A percentile compares a stretch with the other conserved stretches of the same genome.
Evolutionary conservation across 2,329 filamentous ascomycete species (phyloP).

Genomic region (Xylaria polymorpha): DNA sequence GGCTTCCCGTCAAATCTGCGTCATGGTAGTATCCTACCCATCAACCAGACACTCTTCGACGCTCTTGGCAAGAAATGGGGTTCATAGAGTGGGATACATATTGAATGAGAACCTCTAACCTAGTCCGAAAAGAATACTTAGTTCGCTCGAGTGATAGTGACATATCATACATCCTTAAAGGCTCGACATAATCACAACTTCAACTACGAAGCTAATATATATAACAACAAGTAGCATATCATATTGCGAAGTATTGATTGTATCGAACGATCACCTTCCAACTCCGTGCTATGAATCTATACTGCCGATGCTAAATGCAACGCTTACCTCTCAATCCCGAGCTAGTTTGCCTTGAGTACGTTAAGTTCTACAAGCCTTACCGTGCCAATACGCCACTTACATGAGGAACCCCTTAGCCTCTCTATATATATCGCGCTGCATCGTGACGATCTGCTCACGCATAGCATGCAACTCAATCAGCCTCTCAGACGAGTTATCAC

Average conservation of each 20-base stretch:
- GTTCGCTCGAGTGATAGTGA: background rate
- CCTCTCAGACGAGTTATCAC: background rate
- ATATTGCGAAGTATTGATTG: background rate
- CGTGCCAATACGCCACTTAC: conserved; percentile 7
- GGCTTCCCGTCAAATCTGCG: conserved; percentile 61
- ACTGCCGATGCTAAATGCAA: background rate
- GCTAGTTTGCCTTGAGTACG: background rate
- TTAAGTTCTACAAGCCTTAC: background rate
- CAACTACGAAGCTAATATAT: background rate
- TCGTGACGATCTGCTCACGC: conserved; percentile 33
- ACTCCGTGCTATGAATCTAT: background rate
- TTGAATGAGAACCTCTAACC: background rate
- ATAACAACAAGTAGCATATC: background rate
- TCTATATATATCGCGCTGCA: conserved; percentile 33
- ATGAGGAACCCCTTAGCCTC: conserved; percentile 21
- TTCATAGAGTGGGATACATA: conserved; percentile 30
- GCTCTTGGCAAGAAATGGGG: conserved; percentile 55
- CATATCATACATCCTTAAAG: background rate
- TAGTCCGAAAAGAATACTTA: background rate
- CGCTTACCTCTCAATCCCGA: background rate
- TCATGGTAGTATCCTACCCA: conserved; percentile 63
- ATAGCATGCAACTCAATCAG: conserved; percentile 25
- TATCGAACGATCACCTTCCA: background rate
- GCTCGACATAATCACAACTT: background rate
- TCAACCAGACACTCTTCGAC: conserved; percentile 57